Conservation (phyloP, 345 rosid species). For the Bruguiera sexangula region DNA sequence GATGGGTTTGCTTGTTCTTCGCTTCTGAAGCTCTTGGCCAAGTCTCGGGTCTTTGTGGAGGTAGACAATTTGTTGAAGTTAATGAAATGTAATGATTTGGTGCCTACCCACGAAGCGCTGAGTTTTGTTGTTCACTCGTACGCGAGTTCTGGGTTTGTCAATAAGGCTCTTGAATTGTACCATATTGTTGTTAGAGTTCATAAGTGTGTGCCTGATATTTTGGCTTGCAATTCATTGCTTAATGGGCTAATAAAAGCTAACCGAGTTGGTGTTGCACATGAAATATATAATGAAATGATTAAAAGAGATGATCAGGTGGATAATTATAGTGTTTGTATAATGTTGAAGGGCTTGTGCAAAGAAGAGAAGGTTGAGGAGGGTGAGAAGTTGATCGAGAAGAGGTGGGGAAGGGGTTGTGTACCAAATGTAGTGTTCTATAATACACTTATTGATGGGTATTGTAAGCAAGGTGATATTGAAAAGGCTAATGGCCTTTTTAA, state of each 20-base stretch:
- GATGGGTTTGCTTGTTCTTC: constrained; percentile 68
- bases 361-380: constrained; percentile 70
- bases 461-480: constrained; percentile 43
- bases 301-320: constrained; percentile 48
- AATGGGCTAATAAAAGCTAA: constrained; percentile 33
- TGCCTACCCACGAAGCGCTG: constrained; percentile 56
- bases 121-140: constrained; percentile 50
- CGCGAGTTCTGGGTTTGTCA: constrained; percentile 47
- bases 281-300: constrained; percentile 65
- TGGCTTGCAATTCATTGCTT: constrained; percentile 72
- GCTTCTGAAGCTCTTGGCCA: constrained; percentile 65
- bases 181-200: constrained; percentile 25
- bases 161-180: constrained; percentile 58
- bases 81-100: constrained; percentile 42
- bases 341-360: constrained; percentile 65
- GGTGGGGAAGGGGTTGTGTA: constrained; percentile 74
- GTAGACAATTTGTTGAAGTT: constrained; percentile 37
- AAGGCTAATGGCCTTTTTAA: constrained; percentile 45
- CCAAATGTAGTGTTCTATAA: constrained; percentile 82
- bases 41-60: constrained; percentile 46
- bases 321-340: constrained; percentile 65
- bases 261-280: constrained; percentile 41
- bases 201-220: constrained; percentile 44
- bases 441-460: constrained; percentile 66
- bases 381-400: constrained; percentile 52